Evolutionary conservation across 371 early-diverging fungal genomes (phyloP).

Genomic region (Haplosporangium sp.): DNA sequence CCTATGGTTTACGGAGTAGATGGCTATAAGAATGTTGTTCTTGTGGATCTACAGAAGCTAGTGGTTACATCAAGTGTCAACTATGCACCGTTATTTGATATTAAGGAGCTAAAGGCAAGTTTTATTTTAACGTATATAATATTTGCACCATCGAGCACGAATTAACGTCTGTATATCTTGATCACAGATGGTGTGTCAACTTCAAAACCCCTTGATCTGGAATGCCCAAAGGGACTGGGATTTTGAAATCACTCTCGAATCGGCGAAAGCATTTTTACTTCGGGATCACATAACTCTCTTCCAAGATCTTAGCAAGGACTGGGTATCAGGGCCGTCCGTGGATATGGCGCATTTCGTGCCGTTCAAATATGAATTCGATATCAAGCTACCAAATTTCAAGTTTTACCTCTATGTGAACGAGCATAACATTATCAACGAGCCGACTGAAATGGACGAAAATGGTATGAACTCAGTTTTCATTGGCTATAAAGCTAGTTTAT

Average conservation of each 20-base stretch:
- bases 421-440: slow-evolving; percentile 86
- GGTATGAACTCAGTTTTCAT: slow-evolving; percentile 60
- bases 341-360: slow-evolving; percentile 80
- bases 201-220: slow-evolving; percentile 84
- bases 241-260: slow-evolving; percentile 60
- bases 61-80: slow-evolving; percentile 78
- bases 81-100: slow-evolving; percentile 70
- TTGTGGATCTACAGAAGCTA: slow-evolving; percentile 64
- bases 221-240: slow-evolving; percentile 79
- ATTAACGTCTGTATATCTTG: background rate
- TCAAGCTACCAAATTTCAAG: slow-evolving; percentile 65
- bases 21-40: slow-evolving; percentile 69
- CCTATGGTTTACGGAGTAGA: slow-evolving; percentile 68
- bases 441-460: slow-evolving; percentile 79
- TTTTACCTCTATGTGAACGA: slow-evolving; percentile 83
- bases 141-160: background rate
- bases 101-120: slow-evolving; percentile 65
- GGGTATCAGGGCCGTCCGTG: slow-evolving; percentile 69
- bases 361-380: slow-evolving; percentile 69
- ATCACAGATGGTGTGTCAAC: slow-evolving; percentile 64
- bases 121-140: background rate
- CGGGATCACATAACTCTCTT: slow-evolving; percentile 87
- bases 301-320: slow-evolving; percentile 82
- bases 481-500: background rate
- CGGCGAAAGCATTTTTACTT: slow-evolving; percentile 71